Percentiles rank a stretch among this genome's conserved stretches.
These are phyloP conservation scores for Globisporangium cylindrosporum DNA, from an alignment of 352 stramenopile genomes.

Conservation along the genomic window DNA sequence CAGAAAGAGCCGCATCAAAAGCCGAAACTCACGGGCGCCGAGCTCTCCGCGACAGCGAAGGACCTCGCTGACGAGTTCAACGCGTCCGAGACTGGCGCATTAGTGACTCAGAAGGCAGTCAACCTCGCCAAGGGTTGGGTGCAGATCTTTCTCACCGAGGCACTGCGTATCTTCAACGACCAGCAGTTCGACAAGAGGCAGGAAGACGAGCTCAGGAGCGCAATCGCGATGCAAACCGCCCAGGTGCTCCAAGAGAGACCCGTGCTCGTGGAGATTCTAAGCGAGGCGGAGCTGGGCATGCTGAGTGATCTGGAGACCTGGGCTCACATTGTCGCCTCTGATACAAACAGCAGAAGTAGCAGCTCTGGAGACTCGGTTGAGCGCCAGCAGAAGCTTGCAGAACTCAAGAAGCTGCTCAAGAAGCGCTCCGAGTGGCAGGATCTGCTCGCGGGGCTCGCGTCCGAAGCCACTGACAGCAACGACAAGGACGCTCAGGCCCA, in stretches of 20 bases:
- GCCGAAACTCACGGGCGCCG: slow-evolving; percentile 21
- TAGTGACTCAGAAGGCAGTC: slow-evolving; percentile 32
- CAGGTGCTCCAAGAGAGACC: slow-evolving; percentile 28
- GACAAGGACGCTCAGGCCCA: slow-evolving; percentile 9
- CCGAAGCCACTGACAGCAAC: background rate
- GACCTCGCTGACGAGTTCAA: slow-evolving; percentile 57
- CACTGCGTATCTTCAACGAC: slow-evolving; percentile 32
- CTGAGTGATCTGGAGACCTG: slow-evolving; percentile 43
- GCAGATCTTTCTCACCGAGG: slow-evolving; percentile 42
- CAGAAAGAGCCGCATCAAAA: background rate
- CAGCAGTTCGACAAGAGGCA: background rate
- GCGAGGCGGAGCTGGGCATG: slow-evolving; percentile 23
- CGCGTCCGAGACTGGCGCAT: slow-evolving; percentile 34
- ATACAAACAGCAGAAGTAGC: background rate
- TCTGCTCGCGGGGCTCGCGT: slow-evolving; percentile 22
- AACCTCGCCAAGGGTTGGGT: slow-evolving; percentile 44
- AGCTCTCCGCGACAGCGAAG: slow-evolving; percentile 34
- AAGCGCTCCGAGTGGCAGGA: slow-evolving; percentile 49
- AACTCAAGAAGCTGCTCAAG: slow-evolving; percentile 59
- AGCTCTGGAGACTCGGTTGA: slow-evolving; percentile 9
- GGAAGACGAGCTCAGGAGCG: slow-evolving; percentile 15
- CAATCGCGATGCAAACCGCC: slow-evolving; percentile 28
- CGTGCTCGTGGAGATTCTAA: slow-evolving; percentile 34
- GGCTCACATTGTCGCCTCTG: slow-evolving; percentile 25
- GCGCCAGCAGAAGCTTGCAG: slow-evolving; percentile 33